phyloP scores from a whole-genome alignment of 257 asterid species.

The Orobanche coerulescens region DNA sequence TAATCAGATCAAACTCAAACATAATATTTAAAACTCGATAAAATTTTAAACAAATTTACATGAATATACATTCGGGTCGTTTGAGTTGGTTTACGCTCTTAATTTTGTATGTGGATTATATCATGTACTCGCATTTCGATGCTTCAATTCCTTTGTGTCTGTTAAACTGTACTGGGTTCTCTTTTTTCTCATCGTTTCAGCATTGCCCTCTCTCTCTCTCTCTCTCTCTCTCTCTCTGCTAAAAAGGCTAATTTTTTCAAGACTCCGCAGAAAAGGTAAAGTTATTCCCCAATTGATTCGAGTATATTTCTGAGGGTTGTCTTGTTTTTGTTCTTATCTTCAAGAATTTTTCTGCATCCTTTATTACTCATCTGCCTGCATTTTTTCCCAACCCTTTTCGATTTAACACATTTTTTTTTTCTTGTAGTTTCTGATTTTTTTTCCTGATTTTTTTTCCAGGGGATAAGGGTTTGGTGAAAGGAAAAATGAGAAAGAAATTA shows the following conservation, averaged over 20 bases:
- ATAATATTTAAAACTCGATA: too few relatives aligned
- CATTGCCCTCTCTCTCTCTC: conserved; percentile 15
- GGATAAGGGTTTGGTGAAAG: conserved; percentile 11
- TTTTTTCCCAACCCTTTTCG: conserved; percentile 4
- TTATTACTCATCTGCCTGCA: conserved; percentile 21
- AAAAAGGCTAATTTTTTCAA: not conserved
- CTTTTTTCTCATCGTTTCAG: conserved; percentile 22
- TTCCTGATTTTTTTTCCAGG: conserved; percentile 17
- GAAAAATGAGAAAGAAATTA: not conserved
- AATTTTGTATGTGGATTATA: too few relatives aligned
- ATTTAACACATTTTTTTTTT: conserved; percentile 5
- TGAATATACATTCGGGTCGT: too few relatives aligned
- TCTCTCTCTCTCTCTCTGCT: conserved; percentile 18
- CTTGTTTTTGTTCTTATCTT: conserved; percentile 17
- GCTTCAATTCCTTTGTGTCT: conserved; percentile 17
- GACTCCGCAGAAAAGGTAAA: conserved; percentile 23
- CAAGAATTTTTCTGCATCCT: conserved; percentile 17
- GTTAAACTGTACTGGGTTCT: conserved; percentile 21
- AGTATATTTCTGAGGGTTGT: conserved; percentile 26
- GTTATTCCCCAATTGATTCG: conserved; percentile 26
- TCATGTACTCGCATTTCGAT: conserved; percentile 38
- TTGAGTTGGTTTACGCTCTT: too few relatives aligned
- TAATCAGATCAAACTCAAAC: too few relatives aligned
- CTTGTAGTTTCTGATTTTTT: not conserved
- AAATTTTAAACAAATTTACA: too few relatives aligned